phyloP scores from a whole-genome alignment of 495 filamentous ascomycete species.

The Lineolata rhizophorae region DNA sequence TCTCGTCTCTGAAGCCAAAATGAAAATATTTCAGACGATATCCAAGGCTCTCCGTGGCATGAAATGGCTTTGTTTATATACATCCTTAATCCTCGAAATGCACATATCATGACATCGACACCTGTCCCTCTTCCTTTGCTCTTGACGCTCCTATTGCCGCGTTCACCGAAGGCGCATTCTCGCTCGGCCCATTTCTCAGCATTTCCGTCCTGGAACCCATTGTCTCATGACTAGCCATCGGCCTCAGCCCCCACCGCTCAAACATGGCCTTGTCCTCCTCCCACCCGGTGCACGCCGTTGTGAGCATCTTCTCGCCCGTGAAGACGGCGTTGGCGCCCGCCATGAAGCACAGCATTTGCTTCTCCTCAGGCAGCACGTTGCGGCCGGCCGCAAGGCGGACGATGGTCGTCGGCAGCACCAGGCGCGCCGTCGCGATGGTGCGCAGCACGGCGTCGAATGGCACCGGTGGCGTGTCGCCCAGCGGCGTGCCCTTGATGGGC shows the following conservation, averaged over 20 bases:
- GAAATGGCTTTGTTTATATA: no score
- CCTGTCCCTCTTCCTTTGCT: no score
- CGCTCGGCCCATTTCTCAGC: no score
- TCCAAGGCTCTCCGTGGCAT: no score
- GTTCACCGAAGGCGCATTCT: no score
- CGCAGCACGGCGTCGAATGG: conserved; percentile 49
- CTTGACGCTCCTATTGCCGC: no score
- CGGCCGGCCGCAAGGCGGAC: conserved; percentile 63
- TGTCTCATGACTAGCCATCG: conserved; percentile 34
- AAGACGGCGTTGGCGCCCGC: conserved; percentile 77
- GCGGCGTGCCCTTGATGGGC: conserved; percentile 64
- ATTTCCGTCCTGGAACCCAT: conserved; percentile 7
- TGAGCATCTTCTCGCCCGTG: conserved; percentile 83
- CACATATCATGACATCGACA: no score
- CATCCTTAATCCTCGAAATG: no score
- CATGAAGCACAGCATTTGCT: conserved; percentile 67
- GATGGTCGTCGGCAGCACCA: conserved; percentile 60
- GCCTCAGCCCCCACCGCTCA: conserved; percentile 49
- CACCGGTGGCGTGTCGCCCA: conserved; percentile 46
- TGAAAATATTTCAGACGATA: no score
- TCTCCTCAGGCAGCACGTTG: conserved; percentile 55
- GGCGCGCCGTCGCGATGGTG: conserved; percentile 56
- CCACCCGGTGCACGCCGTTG: conserved; percentile 71
- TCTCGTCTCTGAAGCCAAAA: no score
- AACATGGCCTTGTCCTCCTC: conserved; percentile 68